phyloP scores from a whole-genome alignment of 352 stramenopile genomes.

The Globisporangium irregulare region DNA sequence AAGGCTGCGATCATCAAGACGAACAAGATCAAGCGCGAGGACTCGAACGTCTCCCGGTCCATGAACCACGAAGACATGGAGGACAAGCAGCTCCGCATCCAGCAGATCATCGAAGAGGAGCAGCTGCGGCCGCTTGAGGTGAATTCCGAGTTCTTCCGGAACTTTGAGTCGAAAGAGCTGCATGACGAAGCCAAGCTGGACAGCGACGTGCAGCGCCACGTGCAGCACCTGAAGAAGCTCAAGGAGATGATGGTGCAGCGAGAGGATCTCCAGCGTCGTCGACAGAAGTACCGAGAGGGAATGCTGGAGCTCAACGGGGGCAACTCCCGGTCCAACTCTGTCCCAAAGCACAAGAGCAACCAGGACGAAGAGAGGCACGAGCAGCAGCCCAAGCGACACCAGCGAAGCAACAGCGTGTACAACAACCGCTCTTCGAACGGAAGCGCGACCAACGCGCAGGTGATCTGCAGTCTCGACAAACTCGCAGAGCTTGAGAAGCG shows the following conservation, averaged over 20 bases:
- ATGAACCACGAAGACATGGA: constrained; percentile 56
- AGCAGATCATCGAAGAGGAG: constrained; percentile 92
- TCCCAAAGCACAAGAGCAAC: constrained; percentile 33
- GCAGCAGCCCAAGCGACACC: constrained; percentile 11
- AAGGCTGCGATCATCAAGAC: constrained; percentile 90
- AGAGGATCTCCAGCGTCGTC: constrained; percentile 57
- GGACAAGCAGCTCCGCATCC: constrained; percentile 85
- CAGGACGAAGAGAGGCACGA: constrained; percentile 40
- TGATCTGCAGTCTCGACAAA: constrained; percentile 80
- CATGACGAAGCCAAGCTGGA: constrained; percentile 68
- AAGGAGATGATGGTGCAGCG: constrained; percentile 62
- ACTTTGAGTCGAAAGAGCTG: constrained; percentile 77
- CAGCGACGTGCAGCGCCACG: constrained; percentile 86
- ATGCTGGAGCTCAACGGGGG: constrained; percentile 47
- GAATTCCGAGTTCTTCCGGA: constrained; percentile 83
- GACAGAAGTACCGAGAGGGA: constrained; percentile 61
- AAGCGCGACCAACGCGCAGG: constrained; percentile 26
- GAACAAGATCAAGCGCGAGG: constrained; percentile 80
- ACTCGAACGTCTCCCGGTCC: constrained; percentile 48
- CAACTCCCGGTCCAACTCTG: constrained; percentile 24
- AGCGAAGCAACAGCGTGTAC: constrained; percentile 33
- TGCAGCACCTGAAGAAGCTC: constrained; percentile 80
- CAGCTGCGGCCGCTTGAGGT: constrained; percentile 90
- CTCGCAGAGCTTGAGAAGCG: constrained; percentile 89
- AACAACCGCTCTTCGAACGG: constrained; percentile 21